phyloP scores from a whole-genome alignment of 2,329 filamentous ascomycete genomes.

The Penicillium fuscoglaucum region DNA sequence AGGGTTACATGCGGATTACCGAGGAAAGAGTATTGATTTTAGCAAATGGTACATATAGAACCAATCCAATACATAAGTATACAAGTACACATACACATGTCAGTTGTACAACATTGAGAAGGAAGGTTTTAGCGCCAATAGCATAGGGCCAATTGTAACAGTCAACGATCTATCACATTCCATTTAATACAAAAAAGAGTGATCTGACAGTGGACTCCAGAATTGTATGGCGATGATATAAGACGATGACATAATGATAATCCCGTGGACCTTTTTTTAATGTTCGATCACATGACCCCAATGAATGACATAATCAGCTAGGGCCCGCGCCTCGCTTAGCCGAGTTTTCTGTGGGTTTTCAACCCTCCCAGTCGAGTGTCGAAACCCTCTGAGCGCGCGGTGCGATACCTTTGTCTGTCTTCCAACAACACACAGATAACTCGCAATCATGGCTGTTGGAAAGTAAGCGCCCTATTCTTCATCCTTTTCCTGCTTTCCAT shows the following conservation, averaged over 20 bases:
- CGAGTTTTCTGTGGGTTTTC: conserved; percentile 49
- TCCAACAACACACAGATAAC: conserved; percentile 46
- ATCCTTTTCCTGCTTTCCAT: conserved; percentile 8
- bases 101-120: too few species aligned
- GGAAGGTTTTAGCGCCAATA: background rate
- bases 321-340: conserved; percentile 47
- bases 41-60: too few species aligned
- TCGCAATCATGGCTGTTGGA: conserved; percentile 80
- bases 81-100: background rate
- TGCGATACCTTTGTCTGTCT: conserved; percentile 47
- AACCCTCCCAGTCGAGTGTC: conserved; percentile 37
- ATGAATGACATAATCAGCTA: conserved; percentile 36
- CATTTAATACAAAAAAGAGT: background rate
- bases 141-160: background rate
- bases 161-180: background rate
- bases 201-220: background rate
- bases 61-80: background rate
- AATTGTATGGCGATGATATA: background rate
- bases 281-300: conserved; percentile 22
- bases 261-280: background rate
- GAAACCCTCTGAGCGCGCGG: conserved; percentile 42
- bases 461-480: conserved; percentile 53
- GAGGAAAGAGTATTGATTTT: background rate
- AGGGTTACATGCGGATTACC: background rate
- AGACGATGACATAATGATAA: conserved; percentile 2